Conservation (phyloP, 176 grass and related monocot species). For the Dendrocalamus sinicus region DNA sequence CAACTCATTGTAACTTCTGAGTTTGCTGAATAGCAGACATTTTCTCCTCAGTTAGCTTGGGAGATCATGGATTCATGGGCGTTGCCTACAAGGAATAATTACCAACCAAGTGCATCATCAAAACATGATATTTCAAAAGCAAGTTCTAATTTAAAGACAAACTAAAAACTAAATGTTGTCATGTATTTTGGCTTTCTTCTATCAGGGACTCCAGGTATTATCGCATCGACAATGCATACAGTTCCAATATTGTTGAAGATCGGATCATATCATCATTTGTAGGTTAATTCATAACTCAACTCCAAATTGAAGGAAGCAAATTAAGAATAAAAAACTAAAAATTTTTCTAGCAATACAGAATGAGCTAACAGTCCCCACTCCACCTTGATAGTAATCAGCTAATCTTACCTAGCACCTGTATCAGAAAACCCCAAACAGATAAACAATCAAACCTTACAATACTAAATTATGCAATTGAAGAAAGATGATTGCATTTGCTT, state of each 20-base stretch:
- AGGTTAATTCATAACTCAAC: not conserved
- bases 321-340: not conserved
- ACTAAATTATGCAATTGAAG: too few relatives aligned
- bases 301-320: conserved; percentile 4
- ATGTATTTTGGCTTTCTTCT: conserved; percentile 25
- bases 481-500: too few relatives aligned
- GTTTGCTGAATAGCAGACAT: conserved; percentile 73
- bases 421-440: too few relatives aligned
- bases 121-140: conserved; percentile 19
- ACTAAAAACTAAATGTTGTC: not conserved
- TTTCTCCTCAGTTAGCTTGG: conserved; percentile 83
- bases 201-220: not conserved
- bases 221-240: not conserved
- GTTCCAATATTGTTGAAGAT: not conserved
- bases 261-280: not conserved
- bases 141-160: not conserved
- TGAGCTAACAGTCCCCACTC: too few relatives aligned
- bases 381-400: too few relatives aligned
- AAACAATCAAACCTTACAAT: too few relatives aligned
- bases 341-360: not conserved
- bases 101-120: not conserved
- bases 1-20: conserved; percentile 85
- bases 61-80: conserved; percentile 42
- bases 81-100: conserved; percentile 52
- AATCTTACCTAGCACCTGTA: too few relatives aligned